Evolutionary conservation across 1,284 basidiomycete species (phyloP).

Genomic region (Tilletia caries): DNA sequence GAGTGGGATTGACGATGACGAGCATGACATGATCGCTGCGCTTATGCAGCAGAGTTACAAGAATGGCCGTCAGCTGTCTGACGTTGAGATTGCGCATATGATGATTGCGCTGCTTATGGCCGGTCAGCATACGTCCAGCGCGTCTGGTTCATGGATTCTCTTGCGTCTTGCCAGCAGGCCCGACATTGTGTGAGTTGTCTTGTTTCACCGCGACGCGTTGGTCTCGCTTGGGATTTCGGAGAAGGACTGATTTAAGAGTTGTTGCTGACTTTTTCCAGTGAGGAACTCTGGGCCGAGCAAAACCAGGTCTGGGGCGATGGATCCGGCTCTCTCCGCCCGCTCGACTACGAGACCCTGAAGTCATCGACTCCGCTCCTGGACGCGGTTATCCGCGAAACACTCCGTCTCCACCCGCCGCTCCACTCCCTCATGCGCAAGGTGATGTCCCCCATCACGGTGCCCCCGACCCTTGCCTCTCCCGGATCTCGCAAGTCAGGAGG

Average conservation of each 20-base stretch:
- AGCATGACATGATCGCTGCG: constrained; percentile 89
- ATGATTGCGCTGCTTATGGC: constrained; percentile 69
- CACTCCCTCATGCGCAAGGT: constrained; percentile 71
- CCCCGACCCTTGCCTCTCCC: constrained; percentile 64
- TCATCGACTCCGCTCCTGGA: constrained; percentile 76
- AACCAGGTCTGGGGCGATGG: constrained; percentile 69
- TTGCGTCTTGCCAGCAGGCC: constrained; percentile 79
- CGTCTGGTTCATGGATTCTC: constrained; percentile 83
- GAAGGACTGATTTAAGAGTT: too few relatives aligned
- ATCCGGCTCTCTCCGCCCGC: constrained; percentile 62
- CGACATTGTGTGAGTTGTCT: constrained; percentile 67
- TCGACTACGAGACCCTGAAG: constrained; percentile 81
- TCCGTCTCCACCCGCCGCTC: constrained; percentile 60
- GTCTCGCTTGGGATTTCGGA: too few relatives aligned
- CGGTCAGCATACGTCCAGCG: constrained; percentile 94
- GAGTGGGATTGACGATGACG: constrained; percentile 43
- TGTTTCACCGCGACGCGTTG: constrained; percentile 7
- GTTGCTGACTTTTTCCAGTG: too few relatives aligned
- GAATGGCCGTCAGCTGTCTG: constrained; percentile 71
- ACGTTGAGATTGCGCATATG: constrained; percentile 93
- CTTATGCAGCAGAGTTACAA: constrained; percentile 83
- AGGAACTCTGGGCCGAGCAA: constrained; percentile 73
- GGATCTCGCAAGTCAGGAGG: constrained; percentile 45
- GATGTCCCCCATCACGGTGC: constrained; percentile 76
- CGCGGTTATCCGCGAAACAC: constrained; percentile 85